Base-by-base conservation (phyloP, 768 basidiomycete species). In the Lentinula sp. region DNA sequence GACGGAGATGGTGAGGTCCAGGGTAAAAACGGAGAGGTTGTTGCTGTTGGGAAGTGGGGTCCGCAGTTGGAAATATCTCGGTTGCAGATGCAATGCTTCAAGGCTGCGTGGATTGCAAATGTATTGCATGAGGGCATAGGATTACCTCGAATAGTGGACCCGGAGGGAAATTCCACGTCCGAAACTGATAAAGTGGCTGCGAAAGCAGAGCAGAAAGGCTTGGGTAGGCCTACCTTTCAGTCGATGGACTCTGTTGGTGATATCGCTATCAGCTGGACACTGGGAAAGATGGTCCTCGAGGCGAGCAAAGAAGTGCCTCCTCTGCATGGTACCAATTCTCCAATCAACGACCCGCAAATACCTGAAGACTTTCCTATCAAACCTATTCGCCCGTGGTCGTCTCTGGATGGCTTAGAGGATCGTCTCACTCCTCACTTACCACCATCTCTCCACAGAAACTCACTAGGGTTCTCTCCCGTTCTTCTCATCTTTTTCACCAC, bases 201-300 rank as follows among this genome's bases (percentile, higher is more conserved):
- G 55, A 85, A 93, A 68, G 95, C 95, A 9, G 80, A 81, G 62
- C 81, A 80, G 72, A 97, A 97, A 71, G 92, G 93, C 16, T 79
- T 98, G 34, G 87, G 89, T 53, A 73, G 81, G 62, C 89, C 93
- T 7, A 77, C 83, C n/a, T 98, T 99, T 75, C 97, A 98, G 73
- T 92, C 89, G 43, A 77, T 95, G 74, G 93, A 98, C 70, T 84
- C 86, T n/a, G 89, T 99, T 34, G 88, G 86, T 39, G 92, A 91
- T 68, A 93, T 96, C 42, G 93, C 95, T 48, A 93, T 99, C 68
- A 93, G 86, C 67, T 99, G 97, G 97, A 98, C 97, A 4, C 80
- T 98, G 37, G 97, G 97, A 31, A 98, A 98, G 73, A 98, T 98
- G 95, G 96, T 98, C 0, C 81, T 98, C 31, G 96, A 98, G 74